Base-by-base conservation (phyloP, 306 rosid genomes). In the Vicia faba region DNA sequence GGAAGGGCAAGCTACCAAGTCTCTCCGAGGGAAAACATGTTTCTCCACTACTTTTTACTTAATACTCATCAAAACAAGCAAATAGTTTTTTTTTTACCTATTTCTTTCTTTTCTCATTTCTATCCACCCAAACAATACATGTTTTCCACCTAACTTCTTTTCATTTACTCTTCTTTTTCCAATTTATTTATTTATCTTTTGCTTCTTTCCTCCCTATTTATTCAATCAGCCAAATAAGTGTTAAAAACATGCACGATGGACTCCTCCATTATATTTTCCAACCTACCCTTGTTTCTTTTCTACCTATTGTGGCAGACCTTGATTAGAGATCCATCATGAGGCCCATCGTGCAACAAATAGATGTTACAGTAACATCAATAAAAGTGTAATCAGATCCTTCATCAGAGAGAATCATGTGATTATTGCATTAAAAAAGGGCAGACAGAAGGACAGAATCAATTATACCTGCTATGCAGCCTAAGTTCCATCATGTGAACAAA, bases 401-500 rank as follows among this genome's bases (percentile, higher is more conserved):
- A 55, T n/a, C 70, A 40, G 56, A 18, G 57, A 31, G 11, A 14
- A 43, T 26, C 55, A 20, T 69, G 31, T 14, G 36, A 48, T 61
- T 61, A 14, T 41, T 55, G 19, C 26, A 31, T 61, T 20, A 33
- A 14, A 71, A 45, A 16, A 39, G 5, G n/a, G 68, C 23, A 50
- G 25, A 45, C 41, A 39, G 39, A 14, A 46, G 23, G 3, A 40
- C 38, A 57, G 64, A 78, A 72, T 70, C 66, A 62, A 64, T 5
- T 19, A 61, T 76, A 93, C 99, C 99, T 90, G 92, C 92, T 90
- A 65, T 88, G 66, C 73, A 90, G 86, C 87, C 97, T 85, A 66
- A 86, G 84, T 81, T 93, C 99, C 97, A 93, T 93, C 97, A 93
- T 93, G 77, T 93, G 87, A 77, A 88, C 97, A 61, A 90, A 93